A percentile compares a stretch with the other conserved stretches of the same genome.
phyloP scores from a whole-genome alignment of 768 basidiomycete species.

The Leccinum obscurum region DNA sequence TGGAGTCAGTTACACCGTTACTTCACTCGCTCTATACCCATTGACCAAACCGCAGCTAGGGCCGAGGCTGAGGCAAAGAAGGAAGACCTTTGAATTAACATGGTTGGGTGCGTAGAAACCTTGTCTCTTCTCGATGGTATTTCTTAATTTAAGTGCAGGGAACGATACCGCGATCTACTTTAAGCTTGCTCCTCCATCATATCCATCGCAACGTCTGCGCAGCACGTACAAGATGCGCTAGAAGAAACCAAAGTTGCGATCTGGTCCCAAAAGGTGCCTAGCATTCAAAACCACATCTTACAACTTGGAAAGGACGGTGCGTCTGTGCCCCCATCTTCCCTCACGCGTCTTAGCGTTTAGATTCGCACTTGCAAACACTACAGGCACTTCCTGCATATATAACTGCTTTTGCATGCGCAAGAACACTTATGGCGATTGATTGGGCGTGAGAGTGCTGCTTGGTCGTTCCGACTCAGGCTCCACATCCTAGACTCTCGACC shows the following conservation, averaged over 20 bases:
- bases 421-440: constrained; percentile 90
- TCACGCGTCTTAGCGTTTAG: constrained; percentile 35
- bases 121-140: constrained; percentile 34
- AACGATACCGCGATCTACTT: constrained; percentile 85
- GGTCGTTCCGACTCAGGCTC: constrained; percentile 82
- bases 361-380: constrained; percentile 63
- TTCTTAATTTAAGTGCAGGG: constrained; percentile 59
- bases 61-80: constrained; percentile 86
- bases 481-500: constrained; percentile 90
- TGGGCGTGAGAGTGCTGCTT: too few relatives aligned
- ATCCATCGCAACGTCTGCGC: constrained; percentile 67
- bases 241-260: constrained; percentile 61
- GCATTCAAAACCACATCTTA: constrained; percentile 42
- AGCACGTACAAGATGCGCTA: constrained; percentile 60
- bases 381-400: constrained; percentile 86
- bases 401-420: constrained; percentile 80
- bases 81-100: constrained; percentile 73
- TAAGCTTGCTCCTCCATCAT: constrained; percentile 87
- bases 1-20: constrained; percentile 44
- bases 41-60: constrained; percentile 37
- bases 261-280: constrained; percentile 45
- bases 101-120: constrained; percentile 79
- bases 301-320: constrained; percentile 44
- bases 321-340: constrained; percentile 12
- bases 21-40: constrained; percentile 2